These are phyloP conservation scores for Paramecium primaurelia DNA, from an alignment of 73 alveolate genomes.

Conservation along the genomic window DNA sequence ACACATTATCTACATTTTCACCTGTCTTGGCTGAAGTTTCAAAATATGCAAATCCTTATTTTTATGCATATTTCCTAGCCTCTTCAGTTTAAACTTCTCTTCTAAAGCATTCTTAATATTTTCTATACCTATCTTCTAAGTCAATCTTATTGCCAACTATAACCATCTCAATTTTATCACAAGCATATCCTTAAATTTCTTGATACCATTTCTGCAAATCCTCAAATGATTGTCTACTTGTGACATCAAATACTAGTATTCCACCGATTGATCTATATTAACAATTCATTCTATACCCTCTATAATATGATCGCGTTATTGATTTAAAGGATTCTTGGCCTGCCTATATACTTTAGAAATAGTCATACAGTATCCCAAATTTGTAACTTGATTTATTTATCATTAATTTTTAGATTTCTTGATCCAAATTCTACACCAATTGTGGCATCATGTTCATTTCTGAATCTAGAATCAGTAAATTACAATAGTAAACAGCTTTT, in stretches of 20 bases:
- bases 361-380: slow-evolving; percentile 75
- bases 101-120: neutral
- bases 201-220: slow-evolving; percentile 32
- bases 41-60: slow-evolving; percentile 54
- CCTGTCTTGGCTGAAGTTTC: slow-evolving; percentile 75
- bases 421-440: slow-evolving; percentile 78
- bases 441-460: slow-evolving; percentile 67
- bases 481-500: slow-evolving; percentile 67
- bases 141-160: slow-evolving; percentile 71
- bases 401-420: slow-evolving; percentile 66
- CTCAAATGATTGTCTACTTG: slow-evolving; percentile 42
- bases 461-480: slow-evolving; percentile 72
- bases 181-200: slow-evolving; percentile 53
- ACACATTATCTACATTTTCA: slow-evolving; percentile 60
- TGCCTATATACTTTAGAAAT: slow-evolving; percentile 41
- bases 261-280: slow-evolving; percentile 58
- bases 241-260: slow-evolving; percentile 10
- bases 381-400: slow-evolving; percentile 65
- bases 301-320: slow-evolving; percentile 64
- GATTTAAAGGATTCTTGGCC: slow-evolving; percentile 63
- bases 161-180: slow-evolving; percentile 24
- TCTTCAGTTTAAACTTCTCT: slow-evolving; percentile 73
- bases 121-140: slow-evolving; percentile 37
- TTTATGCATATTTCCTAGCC: slow-evolving; percentile 68
- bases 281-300: slow-evolving; percentile 65